phyloP scores from a whole-genome alignment of 1,139 yeast species.

The Pichia sp. region DNA sequence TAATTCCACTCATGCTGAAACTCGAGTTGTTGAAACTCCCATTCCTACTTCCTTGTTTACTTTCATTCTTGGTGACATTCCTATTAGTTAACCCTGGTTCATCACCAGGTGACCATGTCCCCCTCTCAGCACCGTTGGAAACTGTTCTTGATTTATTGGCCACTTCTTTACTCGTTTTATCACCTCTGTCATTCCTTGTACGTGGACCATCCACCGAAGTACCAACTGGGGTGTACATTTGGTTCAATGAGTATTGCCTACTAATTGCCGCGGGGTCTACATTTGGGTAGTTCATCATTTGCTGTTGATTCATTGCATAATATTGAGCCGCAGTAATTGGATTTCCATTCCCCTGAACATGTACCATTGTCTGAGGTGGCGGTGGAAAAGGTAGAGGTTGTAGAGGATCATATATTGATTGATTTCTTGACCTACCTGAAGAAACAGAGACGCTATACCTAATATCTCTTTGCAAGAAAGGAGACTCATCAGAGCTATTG shows the following conservation, averaged over 20 bases:
- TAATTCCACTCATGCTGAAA: not conserved
- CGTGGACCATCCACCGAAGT: not conserved
- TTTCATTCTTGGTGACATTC: not conserved
- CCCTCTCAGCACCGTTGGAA: too few species aligned
- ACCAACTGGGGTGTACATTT: slow-evolving; percentile 10
- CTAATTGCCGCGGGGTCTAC: slow-evolving; percentile 4
- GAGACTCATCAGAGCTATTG: slow-evolving; percentile 8
- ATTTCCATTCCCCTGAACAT: not conserved
- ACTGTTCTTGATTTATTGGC: not conserved
- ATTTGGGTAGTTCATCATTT: slow-evolving; percentile 1
- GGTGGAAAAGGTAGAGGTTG: slow-evolving; percentile 19
- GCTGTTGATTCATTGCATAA: not conserved
- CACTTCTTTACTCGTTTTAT: not conserved
- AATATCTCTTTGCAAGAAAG: slow-evolving; percentile 24
- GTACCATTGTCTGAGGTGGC: not conserved
- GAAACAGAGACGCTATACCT: slow-evolving; percentile 22
- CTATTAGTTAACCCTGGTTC: too few species aligned
- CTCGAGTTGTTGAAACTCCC: not conserved
- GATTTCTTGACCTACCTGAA: slow-evolving; percentile 24
- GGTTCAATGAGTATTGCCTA: slow-evolving; percentile 9
- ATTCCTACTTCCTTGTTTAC: slow-evolving; percentile 3
- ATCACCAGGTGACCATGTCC: too few species aligned
- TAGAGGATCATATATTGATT: slow-evolving; percentile 28
- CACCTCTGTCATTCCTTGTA: not conserved
- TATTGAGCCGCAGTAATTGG: too few species aligned